phyloP scores from a whole-genome alignment of 306 rosid species.

The Lagenaria siceraria region DNA sequence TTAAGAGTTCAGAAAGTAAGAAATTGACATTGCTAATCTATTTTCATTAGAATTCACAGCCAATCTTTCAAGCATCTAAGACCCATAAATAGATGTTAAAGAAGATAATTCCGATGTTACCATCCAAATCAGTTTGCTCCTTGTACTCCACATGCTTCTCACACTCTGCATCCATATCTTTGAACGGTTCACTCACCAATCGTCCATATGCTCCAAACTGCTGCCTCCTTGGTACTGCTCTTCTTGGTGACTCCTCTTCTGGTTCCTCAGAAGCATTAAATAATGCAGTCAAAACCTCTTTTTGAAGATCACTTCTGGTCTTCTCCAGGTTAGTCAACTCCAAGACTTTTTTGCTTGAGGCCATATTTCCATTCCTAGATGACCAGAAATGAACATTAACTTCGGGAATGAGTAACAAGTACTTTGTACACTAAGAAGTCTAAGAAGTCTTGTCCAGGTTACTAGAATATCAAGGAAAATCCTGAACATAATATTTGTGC shows the following conservation, averaged over 20 bases:
- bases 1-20: not conserved
- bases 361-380: slow-evolving; percentile 17
- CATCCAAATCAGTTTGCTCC: slow-evolving; percentile 18
- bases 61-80: not conserved
- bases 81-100: not conserved
- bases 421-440: not conserved
- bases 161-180: slow-evolving; percentile 24
- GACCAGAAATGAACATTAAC: slow-evolving; percentile 16
- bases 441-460: not conserved
- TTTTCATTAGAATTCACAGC: not conserved
- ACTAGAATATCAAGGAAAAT: not conserved
- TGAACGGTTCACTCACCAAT: slow-evolving; percentile 39
- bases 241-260: slow-evolving; percentile 25
- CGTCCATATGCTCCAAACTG: slow-evolving; percentile 22
- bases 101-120: slow-evolving; percentile 18
- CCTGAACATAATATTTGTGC: not conserved
- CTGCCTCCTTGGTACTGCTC: slow-evolving; percentile 19
- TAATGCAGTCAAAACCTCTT: slow-evolving; percentile 46
- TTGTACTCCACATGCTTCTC: slow-evolving; percentile 19
- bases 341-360: slow-evolving; percentile 16
- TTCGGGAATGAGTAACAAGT: slow-evolving; percentile 4
- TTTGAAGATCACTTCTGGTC: slow-evolving; percentile 34
- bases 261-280: slow-evolving; percentile 29
- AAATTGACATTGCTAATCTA: not conserved
- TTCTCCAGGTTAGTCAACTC: slow-evolving; percentile 21